Evolutionary conservation across 768 basidiomycete species (phyloP).

Genomic region (Strobilomyces dryophilus): DNA sequence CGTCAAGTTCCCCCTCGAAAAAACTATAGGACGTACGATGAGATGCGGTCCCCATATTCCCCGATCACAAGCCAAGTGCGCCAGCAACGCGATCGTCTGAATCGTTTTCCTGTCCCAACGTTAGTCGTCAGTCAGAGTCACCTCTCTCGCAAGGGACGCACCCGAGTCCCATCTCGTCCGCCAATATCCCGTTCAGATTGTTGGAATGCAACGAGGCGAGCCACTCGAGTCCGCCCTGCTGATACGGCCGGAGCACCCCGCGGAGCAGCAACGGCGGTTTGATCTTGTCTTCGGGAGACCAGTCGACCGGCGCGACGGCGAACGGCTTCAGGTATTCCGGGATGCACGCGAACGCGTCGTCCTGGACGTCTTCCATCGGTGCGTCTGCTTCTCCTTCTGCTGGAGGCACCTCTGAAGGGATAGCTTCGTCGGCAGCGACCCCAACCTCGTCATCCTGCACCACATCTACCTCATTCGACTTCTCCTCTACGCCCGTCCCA

Average conservation of each 20-base stretch:
- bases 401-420: slow-evolving; percentile 1
- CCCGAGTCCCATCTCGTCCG: slow-evolving; percentile 96
- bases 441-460: background rate
- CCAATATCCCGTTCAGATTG: slow-evolving; percentile 77
- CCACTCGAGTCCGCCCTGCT: slow-evolving; percentile 93
- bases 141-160: slow-evolving; percentile 35
- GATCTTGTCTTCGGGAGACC: slow-evolving; percentile 56
- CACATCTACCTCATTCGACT: background rate
- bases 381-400: slow-evolving; percentile 2
- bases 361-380: slow-evolving; percentile 38
- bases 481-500: background rate
- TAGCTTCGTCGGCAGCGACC: background rate
- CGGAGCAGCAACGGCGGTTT: slow-evolving; percentile 74
- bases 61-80: slow-evolving; percentile 86
- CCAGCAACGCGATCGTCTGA: slow-evolving; percentile 91
- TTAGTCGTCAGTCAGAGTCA: background rate
- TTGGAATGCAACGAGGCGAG: slow-evolving; percentile 82
- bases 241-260: slow-evolving; percentile 87
- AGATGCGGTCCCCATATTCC: slow-evolving; percentile 94
- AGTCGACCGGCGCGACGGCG: slow-evolving; percentile 67
- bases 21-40: slow-evolving; percentile 45
- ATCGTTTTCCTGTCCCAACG: slow-evolving; percentile 73
- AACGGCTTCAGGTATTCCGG: slow-evolving; percentile 63
- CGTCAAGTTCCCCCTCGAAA: background rate
- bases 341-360: slow-evolving; percentile 34